These are phyloP conservation scores for Aspergillus uvarum DNA, from an alignment of 2,329 filamentous ascomycete species.

Conservation along the genomic window DNA sequence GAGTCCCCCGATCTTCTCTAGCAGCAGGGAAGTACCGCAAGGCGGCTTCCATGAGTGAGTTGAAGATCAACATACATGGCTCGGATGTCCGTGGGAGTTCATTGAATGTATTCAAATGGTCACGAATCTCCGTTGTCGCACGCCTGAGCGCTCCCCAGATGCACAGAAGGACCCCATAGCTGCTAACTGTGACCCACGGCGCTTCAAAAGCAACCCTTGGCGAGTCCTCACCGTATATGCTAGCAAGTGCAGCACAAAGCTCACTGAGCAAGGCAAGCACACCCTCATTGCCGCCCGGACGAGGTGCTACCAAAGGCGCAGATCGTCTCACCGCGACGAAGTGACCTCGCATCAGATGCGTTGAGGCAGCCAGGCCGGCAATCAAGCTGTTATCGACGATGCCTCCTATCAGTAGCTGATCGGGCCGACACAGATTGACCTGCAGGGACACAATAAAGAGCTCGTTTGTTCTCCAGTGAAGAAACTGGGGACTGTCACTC, in stretches of 20 bases:
- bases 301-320: neutral
- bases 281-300: neutral
- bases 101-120: constrained; percentile 16
- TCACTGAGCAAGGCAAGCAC: neutral
- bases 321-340: neutral
- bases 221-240: neutral
- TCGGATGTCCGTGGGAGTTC: constrained; percentile 22
- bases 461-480: constrained; percentile 20
- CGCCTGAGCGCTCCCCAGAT: constrained; percentile 33
- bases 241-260: neutral
- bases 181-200: constrained; percentile 32
- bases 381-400: constrained; percentile 36
- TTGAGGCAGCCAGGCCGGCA: constrained; percentile 33
- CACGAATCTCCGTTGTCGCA: constrained; percentile 26
- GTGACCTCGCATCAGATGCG: constrained; percentile 25
- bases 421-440: constrained; percentile 33
- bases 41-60: constrained; percentile 24
- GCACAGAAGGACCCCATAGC: constrained; percentile 31
- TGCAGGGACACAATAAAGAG: constrained; percentile 28
- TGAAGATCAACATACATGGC: constrained; percentile 26
- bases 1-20: neutral
- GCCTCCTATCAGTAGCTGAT: constrained; percentile 36
- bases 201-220: constrained; percentile 29
- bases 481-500: neutral
- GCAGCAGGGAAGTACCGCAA: neutral